A percentile compares a stretch with the other conserved stretches of the same genome.
Conservation (phyloP, 2,329 filamentous ascomycete species). For the Diaporthe vaccinii region DNA sequence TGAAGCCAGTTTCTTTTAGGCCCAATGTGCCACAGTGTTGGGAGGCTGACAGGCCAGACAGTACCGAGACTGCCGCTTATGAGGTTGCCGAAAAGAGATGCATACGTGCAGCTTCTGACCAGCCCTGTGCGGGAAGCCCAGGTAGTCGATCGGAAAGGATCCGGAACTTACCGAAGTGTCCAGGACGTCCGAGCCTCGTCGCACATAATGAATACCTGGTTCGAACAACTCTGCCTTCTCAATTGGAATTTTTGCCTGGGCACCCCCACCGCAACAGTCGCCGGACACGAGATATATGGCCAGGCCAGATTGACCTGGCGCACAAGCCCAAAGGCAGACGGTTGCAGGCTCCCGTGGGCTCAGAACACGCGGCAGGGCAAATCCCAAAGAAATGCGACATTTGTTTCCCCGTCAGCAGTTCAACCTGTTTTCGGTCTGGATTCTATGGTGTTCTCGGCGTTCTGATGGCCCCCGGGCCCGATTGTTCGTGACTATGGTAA, state of each 20-base stretch:
- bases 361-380: not conserved
- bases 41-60: not conserved
- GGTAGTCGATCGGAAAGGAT: not conserved
- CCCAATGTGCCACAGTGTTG: not conserved
- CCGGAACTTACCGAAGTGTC: slow-evolving; percentile 18
- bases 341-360: slow-evolving; percentile 3
- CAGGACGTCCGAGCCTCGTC: slow-evolving; percentile 12
- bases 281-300: not conserved
- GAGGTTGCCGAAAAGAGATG: slow-evolving; percentile 15
- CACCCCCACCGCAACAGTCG: not conserved
- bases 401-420: not conserved
- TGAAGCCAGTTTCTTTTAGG: slow-evolving; percentile 1
- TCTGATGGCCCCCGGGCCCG: not conserved
- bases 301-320: not conserved
- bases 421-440: not conserved
- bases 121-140: not conserved
- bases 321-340: not conserved
- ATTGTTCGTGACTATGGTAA: not conserved
- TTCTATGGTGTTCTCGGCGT: not conserved
- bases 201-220: not conserved
- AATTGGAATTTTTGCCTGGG: not conserved
- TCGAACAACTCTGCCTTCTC: not conserved
- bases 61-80: not conserved
- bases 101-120: slow-evolving; percentile 9
- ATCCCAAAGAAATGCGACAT: not conserved